These are phyloP conservation scores for Dissophora ornata DNA, from an alignment of 192 early-diverging fungal genomes.

Conservation along the genomic window DNA sequence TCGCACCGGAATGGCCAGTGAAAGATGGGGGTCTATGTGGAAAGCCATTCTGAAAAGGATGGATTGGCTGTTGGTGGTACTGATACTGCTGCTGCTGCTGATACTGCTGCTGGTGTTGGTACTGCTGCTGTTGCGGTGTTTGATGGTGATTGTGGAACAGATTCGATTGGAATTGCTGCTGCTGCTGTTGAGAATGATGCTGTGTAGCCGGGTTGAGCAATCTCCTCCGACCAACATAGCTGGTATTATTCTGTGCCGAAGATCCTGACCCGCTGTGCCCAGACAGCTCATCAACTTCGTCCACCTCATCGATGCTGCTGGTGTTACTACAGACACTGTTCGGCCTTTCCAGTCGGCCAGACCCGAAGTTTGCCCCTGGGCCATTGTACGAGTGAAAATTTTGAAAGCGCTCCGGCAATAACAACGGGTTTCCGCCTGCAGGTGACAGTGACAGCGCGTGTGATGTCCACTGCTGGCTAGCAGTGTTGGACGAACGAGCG, in stretches of 20 bases:
- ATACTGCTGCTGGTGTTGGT: conserved; percentile 10
- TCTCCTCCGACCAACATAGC: conserved; percentile 19
- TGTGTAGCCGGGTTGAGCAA: conserved; percentile 9
- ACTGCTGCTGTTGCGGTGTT: conserved; percentile 17
- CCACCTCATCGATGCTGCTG: conserved; percentile 44
- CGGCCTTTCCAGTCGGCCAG: conserved; percentile 29
- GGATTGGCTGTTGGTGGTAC: conserved; percentile 1
- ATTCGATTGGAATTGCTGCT: conserved; percentile 9
- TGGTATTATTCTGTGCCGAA: conserved; percentile 16
- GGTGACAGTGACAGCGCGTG: conserved; percentile 12
- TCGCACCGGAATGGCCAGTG: background rate
- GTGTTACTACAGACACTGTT: conserved; percentile 47
- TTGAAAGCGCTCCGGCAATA: conserved; percentile 46
- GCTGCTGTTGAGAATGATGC: conserved; percentile 19
- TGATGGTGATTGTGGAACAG: conserved; percentile 11
- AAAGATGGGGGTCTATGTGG: conserved; percentile 27
- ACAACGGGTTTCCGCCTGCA: conserved; percentile 22
- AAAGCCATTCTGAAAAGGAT: conserved; percentile 9
- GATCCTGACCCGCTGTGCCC: conserved; percentile 38
- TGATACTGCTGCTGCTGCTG: conserved; percentile 24
- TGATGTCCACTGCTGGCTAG: background rate
- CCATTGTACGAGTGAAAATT: conserved; percentile 33
- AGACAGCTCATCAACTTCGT: conserved; percentile 40
- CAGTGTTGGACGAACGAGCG: conserved; percentile 19
- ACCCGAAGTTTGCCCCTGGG: conserved; percentile 5